Base-by-base conservation (phyloP, 345 rosid species). In the Reutealis trisperma region DNA sequence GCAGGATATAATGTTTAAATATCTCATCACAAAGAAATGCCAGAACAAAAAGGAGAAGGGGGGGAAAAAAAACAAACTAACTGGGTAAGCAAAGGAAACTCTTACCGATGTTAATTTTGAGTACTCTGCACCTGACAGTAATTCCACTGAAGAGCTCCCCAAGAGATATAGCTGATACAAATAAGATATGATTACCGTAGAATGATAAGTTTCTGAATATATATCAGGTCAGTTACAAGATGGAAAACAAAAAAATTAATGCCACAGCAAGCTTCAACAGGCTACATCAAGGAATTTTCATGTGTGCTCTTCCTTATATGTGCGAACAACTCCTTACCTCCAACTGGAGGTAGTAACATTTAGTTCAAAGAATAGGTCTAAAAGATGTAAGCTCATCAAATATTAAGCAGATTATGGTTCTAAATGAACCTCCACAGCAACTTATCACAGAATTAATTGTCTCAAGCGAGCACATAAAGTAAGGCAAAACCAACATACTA, bases 41-140 rank as follows among this genome's bases (percentile, higher is more conserved):
- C 32, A 41, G 63, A 45, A 63, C 12, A 32, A 22, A 30, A 22
- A n/a, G n/a, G n/a, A n/a, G n/a, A n/a, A n/a, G n/a, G n/a, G n/a
- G n/a, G 8, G 32, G 52, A 19, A 24, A 61, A 6, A 68, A 32
- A 47, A 41, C n/a, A n/a, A n/a, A n/a, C n/a, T n/a, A n/a, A 66
- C 18, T 4, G 5, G 61, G 63, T 65, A 78, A 68, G 83, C 37
- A 82, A 89, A 71, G 86, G 89, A 90, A 87, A 76, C 82, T 83
- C 94, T 49, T 90, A 93, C 96, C 91, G 96, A 92, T 87, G 97
- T 95, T 87, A 92, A 78, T 81, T 95, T 93, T 69, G 93, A 93
- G 87, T 95, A 93, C 85, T 92, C 99, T 71, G 97, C 90, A 81
- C 90, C 94, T 59, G 99, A 93, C 71, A 95, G 85, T 73, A 90